Evolutionary conservation across 2,329 filamentous ascomycete species (phyloP).

Genomic region (Pseudocercospora macadamiae): DNA sequence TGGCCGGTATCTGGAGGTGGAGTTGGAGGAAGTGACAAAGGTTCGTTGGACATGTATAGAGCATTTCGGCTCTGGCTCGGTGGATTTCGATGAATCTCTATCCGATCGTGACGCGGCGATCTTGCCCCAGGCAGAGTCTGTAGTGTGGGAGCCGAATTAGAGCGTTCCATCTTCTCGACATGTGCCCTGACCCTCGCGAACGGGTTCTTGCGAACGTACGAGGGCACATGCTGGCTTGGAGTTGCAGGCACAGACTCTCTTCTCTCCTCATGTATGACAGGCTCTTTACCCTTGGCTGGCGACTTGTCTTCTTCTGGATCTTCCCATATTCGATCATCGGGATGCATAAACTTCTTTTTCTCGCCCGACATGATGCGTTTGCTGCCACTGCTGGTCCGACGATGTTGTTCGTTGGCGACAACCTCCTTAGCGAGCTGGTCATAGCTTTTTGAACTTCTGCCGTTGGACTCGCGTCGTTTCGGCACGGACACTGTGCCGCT

Average conservation of each 20-base stretch:
- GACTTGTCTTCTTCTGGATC: conserved; percentile 65
- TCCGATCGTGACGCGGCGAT: conserved; percentile 46
- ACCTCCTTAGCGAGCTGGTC: conserved; percentile 40
- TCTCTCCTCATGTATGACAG: conserved; percentile 4
- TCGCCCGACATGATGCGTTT: conserved; percentile 70
- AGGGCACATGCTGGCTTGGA: conserved; percentile 32
- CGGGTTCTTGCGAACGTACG: conserved; percentile 65
- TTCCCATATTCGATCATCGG: conserved; percentile 83
- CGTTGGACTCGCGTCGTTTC: conserved; percentile 31
- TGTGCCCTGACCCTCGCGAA: conserved; percentile 64
- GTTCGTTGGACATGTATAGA: conserved; percentile 71
- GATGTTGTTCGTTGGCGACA: conserved; percentile 38
- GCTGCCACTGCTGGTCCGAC: conserved; percentile 65
- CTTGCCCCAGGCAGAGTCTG: conserved; percentile 27
- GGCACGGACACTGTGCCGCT: conserved; percentile 23
- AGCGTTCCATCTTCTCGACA: conserved; percentile 49
- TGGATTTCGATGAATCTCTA: conserved; percentile 83
- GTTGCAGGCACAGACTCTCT: conserved; percentile 9
- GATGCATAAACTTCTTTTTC: conserved; percentile 63
- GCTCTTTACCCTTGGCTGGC: conserved; percentile 20
- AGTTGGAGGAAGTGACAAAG: conserved; percentile 41
- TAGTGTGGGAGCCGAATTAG: conserved; percentile 49
- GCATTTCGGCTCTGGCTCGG: conserved; percentile 82
- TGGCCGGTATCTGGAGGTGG: conserved; percentile 36
- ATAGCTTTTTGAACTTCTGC: conserved; percentile 40